Percentiles rank a stretch among this genome's conserved stretches.
Conservation (phyloP, 192 early-diverging fungal species). For the Spinellus fusiger region DNA sequence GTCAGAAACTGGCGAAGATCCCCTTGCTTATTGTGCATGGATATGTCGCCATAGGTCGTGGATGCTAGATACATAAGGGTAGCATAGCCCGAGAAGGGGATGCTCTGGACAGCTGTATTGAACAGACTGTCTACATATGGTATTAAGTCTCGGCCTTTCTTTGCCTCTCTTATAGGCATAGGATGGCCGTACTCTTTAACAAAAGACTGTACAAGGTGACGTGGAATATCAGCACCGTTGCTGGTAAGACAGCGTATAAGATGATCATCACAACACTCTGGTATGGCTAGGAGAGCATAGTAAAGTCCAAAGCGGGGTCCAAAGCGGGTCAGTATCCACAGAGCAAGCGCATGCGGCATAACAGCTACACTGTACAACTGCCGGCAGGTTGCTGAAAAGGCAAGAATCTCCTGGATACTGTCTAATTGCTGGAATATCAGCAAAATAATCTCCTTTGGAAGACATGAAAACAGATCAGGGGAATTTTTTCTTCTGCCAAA, state of each 20-base stretch:
- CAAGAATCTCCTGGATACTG: background rate
- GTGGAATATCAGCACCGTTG: background rate
- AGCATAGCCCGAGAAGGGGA: slow-evolving; percentile 3
- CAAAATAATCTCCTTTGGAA: background rate
- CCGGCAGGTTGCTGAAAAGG: background rate
- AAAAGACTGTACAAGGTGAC: background rate
- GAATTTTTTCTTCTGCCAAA: background rate
- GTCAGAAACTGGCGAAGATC: background rate
- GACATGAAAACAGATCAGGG: background rate
- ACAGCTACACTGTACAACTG: background rate
- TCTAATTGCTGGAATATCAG: background rate
- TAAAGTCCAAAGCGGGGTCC: background rate
- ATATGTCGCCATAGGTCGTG: background rate
- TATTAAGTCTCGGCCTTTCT: background rate
- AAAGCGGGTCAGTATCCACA: background rate
- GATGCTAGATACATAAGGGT: background rate
- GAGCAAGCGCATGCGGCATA: background rate
- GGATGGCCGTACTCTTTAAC: background rate
- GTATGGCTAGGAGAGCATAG: background rate
- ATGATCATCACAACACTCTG: background rate
- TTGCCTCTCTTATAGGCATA: background rate
- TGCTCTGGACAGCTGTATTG: background rate
- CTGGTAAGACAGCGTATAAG: background rate
- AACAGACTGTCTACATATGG: too few species aligned
- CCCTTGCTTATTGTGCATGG: background rate